phyloP scores from a whole-genome alignment of 2,329 filamentous ascomycete genomes.

The Penicillium freii region DNA sequence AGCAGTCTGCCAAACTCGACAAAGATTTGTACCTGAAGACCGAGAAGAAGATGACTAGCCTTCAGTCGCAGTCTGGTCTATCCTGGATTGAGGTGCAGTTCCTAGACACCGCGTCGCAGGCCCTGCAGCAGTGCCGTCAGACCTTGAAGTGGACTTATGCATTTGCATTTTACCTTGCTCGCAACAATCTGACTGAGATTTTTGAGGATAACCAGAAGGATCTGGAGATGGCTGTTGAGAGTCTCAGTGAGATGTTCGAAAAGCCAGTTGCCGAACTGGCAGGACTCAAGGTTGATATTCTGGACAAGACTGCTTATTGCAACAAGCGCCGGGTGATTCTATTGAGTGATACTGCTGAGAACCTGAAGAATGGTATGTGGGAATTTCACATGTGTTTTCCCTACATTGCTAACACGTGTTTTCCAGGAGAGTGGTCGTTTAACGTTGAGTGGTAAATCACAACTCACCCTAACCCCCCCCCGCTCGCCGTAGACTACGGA shows the following conservation, averaged over 20 bases:
- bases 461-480: neutral
- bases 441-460: slow-evolving; percentile 42
- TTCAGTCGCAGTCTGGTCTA: slow-evolving; percentile 91
- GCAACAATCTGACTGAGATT: slow-evolving; percentile 93
- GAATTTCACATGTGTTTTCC: neutral
- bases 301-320: slow-evolving; percentile 98
- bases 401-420: neutral
- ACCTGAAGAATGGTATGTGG: slow-evolving; percentile 74
- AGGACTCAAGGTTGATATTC: slow-evolving; percentile 89
- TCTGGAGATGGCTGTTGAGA: slow-evolving; percentile 94
- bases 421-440: slow-evolving; percentile 46
- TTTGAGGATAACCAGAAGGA: slow-evolving; percentile 99
- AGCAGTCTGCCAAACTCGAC: slow-evolving; percentile 93
- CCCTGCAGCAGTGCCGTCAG: slow-evolving; percentile 93
- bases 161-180: slow-evolving; percentile 94
- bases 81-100: slow-evolving; percentile 99
- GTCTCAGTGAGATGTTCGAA: slow-evolving; percentile 98
- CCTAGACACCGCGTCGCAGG: slow-evolving; percentile 86
- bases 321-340: slow-evolving; percentile 87
- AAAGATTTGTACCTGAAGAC: slow-evolving; percentile 96
- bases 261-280: slow-evolving; percentile 86
- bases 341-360: slow-evolving; percentile 88
- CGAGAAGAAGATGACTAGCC: slow-evolving; percentile 97
- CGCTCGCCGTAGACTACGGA: neutral
- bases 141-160: slow-evolving; percentile 99